Percentiles rank a stretch among this genome's conserved stretches.
Conservation (phyloP, 2,329 filamentous ascomycete species). For the Coniochaeta sp. region DNA sequence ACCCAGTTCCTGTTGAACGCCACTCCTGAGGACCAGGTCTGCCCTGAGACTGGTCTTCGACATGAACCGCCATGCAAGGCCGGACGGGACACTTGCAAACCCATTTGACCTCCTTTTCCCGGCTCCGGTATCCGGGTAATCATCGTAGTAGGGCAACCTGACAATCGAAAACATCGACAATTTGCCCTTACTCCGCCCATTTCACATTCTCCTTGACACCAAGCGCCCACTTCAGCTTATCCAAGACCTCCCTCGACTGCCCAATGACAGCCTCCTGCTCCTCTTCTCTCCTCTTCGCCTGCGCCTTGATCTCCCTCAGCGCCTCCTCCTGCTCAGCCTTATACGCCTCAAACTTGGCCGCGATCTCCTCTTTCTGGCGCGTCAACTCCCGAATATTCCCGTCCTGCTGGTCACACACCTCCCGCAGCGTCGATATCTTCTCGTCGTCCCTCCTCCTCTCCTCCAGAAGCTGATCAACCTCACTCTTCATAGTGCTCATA, state of each 20-base stretch:
- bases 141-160: background rate
- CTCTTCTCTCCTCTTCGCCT: slow-evolving; percentile 48
- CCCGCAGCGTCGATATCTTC: slow-evolving; percentile 55
- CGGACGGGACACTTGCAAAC: background rate
- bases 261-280: slow-evolving; percentile 53
- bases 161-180: background rate
- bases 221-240: slow-evolving; percentile 67
- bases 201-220: slow-evolving; percentile 56
- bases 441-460: slow-evolving; percentile 53
- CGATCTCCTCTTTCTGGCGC: slow-evolving; percentile 56
- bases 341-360: slow-evolving; percentile 54
- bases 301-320: slow-evolving; percentile 50
- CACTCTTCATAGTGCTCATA: slow-evolving; percentile 38
- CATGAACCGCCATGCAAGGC: background rate
- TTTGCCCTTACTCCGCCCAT: slow-evolving; percentile 37
- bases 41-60: background rate
- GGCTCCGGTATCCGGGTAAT: background rate
- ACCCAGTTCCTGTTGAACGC: background rate
- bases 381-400: slow-evolving; percentile 55
- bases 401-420: slow-evolving; percentile 67
- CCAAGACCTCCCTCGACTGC: slow-evolving; percentile 51
- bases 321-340: slow-evolving; percentile 56
- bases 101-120: background rate
- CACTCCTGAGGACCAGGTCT: background rate
- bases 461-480: slow-evolving; percentile 46